Percentiles rank a stretch among this genome's conserved stretches.
phyloP scores from a whole-genome alignment of 1,284 basidiomycete species.

The Hymenochaete sp. region DNA sequence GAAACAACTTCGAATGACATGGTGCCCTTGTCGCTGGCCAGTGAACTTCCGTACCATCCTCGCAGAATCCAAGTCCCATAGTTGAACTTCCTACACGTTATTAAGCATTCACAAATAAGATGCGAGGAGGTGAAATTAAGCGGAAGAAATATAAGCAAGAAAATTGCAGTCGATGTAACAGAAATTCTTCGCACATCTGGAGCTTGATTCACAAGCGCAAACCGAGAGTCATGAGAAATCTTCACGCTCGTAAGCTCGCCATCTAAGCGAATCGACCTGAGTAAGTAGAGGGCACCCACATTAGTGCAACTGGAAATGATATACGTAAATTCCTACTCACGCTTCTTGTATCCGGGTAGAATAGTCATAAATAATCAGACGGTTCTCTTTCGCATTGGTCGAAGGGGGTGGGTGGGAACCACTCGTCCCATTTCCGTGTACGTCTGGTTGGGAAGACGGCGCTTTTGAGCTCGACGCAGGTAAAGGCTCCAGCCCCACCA shows the following conservation, averaged over 20 bases:
- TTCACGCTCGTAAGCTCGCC: conserved; percentile 84
- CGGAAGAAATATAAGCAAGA: conserved; percentile 10
- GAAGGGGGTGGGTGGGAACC: conserved; percentile 30
- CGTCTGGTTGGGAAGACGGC: conserved; percentile 17
- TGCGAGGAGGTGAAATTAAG: conserved; percentile 5
- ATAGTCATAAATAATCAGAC: conserved; percentile 71
- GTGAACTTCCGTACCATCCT: conserved; percentile 71
- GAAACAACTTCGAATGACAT: conserved; percentile 89
- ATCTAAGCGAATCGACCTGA: conserved; percentile 57
- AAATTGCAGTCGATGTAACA: conserved; percentile 7
- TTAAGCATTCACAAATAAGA: conserved; percentile 8
- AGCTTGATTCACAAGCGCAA: conserved; percentile 79
- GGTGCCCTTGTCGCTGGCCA: conserved; percentile 72
- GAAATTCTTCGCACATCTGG: conserved; percentile 59
- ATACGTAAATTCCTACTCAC: too few species aligned
- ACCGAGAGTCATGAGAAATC: conserved; percentile 81
- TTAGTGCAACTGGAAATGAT: background rate
- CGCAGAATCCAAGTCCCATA: conserved; percentile 73
- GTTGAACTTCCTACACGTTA: conserved; percentile 77
- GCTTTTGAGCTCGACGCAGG: conserved; percentile 27
- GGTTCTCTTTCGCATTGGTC: conserved; percentile 40
- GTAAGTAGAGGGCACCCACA: background rate
- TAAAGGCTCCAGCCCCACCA: conserved; percentile 59
- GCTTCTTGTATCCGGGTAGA: conserved; percentile 51
- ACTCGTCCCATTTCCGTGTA: conserved; percentile 20